Conservation (phyloP, 805 yeast species). For the Nakazawaea populi region DNA sequence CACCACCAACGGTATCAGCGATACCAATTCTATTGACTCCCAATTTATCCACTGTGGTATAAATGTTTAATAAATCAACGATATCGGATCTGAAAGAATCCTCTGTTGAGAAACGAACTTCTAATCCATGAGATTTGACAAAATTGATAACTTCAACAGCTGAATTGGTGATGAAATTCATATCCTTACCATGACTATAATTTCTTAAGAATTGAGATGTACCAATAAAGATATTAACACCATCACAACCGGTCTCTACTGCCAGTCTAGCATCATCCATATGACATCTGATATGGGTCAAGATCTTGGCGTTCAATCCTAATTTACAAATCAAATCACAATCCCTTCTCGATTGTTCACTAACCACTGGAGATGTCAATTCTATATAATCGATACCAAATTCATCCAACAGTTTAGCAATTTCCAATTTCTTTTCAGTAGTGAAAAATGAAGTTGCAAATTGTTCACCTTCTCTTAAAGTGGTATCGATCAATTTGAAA, state of each 20-base stretch:
- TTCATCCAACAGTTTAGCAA: conserved; percentile 55
- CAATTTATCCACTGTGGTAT: conserved; percentile 55
- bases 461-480: conserved; percentile 60
- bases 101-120: conserved; percentile 52
- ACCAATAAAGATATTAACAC: conserved; percentile 57
- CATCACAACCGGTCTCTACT: conserved; percentile 58
- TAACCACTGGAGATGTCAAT: conserved; percentile 54
- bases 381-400: conserved; percentile 59
- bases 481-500: conserved; percentile 51
- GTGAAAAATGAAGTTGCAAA: conserved; percentile 58
- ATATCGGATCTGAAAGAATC: conserved; percentile 58
- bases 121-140: conserved; percentile 55
- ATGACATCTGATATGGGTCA: conserved; percentile 57
- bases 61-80: conserved; percentile 52
- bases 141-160: conserved; percentile 56
- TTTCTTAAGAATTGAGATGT: conserved; percentile 52
- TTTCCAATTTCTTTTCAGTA: conserved; percentile 49
- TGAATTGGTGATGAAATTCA: conserved; percentile 50
- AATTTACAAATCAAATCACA: conserved; percentile 56
- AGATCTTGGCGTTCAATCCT: conserved; percentile 51
- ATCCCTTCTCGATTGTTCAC: conserved; percentile 51
- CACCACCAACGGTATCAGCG: conserved; percentile 62
- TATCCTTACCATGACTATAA: conserved; percentile 55
- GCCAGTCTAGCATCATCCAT: conserved; percentile 59
- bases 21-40: conserved; percentile 61